Conservation (phyloP, 352 stramenopile species). For the Phytophthora tubulina region DNA sequence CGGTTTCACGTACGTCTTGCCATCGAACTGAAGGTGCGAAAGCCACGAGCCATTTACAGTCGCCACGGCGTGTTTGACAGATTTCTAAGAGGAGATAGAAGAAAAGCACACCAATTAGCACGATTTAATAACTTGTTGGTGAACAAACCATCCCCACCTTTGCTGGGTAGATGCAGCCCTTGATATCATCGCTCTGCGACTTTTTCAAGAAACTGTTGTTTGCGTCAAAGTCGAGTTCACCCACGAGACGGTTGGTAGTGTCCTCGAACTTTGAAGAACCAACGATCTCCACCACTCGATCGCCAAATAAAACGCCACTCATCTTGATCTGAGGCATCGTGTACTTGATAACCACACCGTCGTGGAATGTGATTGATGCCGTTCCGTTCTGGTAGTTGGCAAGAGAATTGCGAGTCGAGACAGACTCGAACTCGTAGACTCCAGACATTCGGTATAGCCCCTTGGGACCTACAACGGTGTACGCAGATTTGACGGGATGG, state of each 20-base stretch:
- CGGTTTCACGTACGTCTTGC: slow-evolving; percentile 53
- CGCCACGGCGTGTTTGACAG: slow-evolving; percentile 52
- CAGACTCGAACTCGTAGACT: slow-evolving; percentile 77
- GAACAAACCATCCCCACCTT: slow-evolving; percentile 39
- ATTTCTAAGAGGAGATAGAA: slow-evolving; percentile 41
- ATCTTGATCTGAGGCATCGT: slow-evolving; percentile 86
- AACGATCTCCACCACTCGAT: slow-evolving; percentile 75
- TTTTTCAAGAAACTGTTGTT: slow-evolving; percentile 79
- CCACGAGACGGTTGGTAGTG: slow-evolving; percentile 46
- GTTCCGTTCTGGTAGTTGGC: slow-evolving; percentile 70
- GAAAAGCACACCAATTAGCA: not conserved
- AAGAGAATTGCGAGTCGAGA: slow-evolving; percentile 74
- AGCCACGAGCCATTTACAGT: slow-evolving; percentile 74
- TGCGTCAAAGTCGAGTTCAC: slow-evolving; percentile 68
- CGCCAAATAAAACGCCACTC: slow-evolving; percentile 74
- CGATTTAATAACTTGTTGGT: not conserved
- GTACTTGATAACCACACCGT: slow-evolving; percentile 66
- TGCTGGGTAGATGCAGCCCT: slow-evolving; percentile 64
- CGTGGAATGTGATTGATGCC: slow-evolving; percentile 58
- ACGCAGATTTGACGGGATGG: slow-evolving; percentile 75
- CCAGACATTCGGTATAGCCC: slow-evolving; percentile 65
- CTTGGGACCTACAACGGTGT: slow-evolving; percentile 57
- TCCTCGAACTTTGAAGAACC: slow-evolving; percentile 68
- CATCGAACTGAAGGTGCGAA: slow-evolving; percentile 75
- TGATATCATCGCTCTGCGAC: slow-evolving; percentile 72